Conservation (phyloP, 2,329 filamentous ascomycete genomes). For the Aspergillus neotritici region DNA sequence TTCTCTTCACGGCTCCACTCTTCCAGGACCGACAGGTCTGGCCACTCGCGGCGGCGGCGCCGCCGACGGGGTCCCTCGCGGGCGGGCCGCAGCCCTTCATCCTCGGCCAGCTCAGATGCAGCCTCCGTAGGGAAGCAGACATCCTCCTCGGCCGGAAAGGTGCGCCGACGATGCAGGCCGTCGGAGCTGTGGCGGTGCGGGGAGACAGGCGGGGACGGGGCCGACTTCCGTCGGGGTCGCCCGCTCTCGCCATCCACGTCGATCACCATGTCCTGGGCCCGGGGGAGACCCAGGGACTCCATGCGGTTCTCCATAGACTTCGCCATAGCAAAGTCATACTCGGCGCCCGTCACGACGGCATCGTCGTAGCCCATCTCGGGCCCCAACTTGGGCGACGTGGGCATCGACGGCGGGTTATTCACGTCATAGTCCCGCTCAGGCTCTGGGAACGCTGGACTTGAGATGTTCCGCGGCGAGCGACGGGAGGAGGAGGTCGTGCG, state of each 20-base stretch:
- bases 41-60: slow-evolving; percentile 71
- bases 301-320: slow-evolving; percentile 34
- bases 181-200: slow-evolving; percentile 35
- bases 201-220: slow-evolving; percentile 27
- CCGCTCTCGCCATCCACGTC: slow-evolving; percentile 44
- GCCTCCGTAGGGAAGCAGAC: slow-evolving; percentile 83
- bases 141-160: slow-evolving; percentile 69
- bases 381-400: slow-evolving; percentile 52
- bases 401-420: slow-evolving; percentile 61
- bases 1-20: slow-evolving; percentile 91
- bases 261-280: slow-evolving; percentile 39
- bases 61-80: slow-evolving; percentile 44
- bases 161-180: slow-evolving; percentile 47
- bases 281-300: slow-evolving; percentile 18
- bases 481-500: slow-evolving; percentile 28
- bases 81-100: slow-evolving; percentile 50
- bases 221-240: slow-evolving; percentile 5
- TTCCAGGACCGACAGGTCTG: slow-evolving; percentile 74
- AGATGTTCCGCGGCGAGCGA: slow-evolving; percentile 24
- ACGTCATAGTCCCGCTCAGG: slow-evolving; percentile 50
- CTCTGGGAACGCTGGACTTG: slow-evolving; percentile 17
- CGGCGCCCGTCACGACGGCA: slow-evolving; percentile 42
- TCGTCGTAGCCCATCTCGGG: slow-evolving; percentile 52
- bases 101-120: slow-evolving; percentile 78
- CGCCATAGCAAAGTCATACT: slow-evolving; percentile 36